phyloP scores from a whole-genome alignment of 192 early-diverging fungal genomes.

The Gaertneriomyces sp. region DNA sequence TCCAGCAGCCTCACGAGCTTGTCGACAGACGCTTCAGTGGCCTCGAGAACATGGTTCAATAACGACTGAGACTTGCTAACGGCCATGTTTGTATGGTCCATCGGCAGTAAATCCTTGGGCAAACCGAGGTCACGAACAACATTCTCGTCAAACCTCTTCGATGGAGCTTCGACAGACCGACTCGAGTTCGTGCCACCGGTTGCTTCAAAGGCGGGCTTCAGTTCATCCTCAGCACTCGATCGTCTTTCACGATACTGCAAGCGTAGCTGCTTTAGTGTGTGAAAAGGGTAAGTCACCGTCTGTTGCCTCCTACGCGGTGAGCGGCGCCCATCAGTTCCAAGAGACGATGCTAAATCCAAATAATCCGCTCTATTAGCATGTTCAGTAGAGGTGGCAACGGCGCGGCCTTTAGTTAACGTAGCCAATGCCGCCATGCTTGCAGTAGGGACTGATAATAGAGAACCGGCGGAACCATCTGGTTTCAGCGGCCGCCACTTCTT shows the following conservation, averaged over 20 bases:
- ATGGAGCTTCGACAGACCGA: background rate
- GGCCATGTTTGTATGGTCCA: too few relatives aligned
- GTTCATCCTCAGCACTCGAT: constrained; percentile 11
- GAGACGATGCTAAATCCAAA: constrained; percentile 47
- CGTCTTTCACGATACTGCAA: constrained; percentile 30
- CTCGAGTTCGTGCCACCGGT: background rate
- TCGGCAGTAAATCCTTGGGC: too few relatives aligned
- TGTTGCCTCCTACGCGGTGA: constrained; percentile 34
- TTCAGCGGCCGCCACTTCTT: constrained; percentile 20
- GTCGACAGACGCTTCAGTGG: constrained; percentile 45
- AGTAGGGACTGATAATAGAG: background rate
- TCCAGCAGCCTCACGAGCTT: constrained; percentile 62
- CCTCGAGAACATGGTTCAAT: background rate
- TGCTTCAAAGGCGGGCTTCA: background rate
- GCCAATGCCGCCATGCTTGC: background rate
- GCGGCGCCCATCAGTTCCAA: constrained; percentile 24
- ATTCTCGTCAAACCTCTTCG: too few relatives aligned
- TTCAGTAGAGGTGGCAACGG: constrained; percentile 6
- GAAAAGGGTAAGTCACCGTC: constrained; percentile 13
- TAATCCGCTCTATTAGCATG: constrained; percentile 35
- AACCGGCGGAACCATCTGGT: background rate
- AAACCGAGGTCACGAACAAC: too few relatives aligned
- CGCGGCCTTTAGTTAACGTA: background rate
- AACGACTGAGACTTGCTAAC: too few relatives aligned
- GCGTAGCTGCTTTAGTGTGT: constrained; percentile 37